Conservation (phyloP, 441 rosid genomes). For the Erysimum cheiri region DNA sequence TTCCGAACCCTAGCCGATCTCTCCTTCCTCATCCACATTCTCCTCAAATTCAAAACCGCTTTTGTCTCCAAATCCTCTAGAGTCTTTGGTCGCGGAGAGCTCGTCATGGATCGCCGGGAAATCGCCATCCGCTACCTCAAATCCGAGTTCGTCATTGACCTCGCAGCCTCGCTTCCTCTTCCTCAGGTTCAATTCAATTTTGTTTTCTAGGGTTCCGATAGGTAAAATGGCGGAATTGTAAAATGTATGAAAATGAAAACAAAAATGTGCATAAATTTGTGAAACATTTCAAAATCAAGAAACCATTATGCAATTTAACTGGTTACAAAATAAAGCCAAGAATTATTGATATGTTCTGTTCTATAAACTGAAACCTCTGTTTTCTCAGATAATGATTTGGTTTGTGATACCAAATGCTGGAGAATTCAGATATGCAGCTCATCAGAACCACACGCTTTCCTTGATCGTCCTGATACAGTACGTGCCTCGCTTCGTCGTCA, state of each 20-base stretch:
- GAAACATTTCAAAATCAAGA: background rate
- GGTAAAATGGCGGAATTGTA: background rate
- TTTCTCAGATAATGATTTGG: constrained; percentile 76
- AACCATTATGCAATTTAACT: background rate
- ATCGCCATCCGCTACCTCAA: constrained; percentile 72
- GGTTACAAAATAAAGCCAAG: background rate
- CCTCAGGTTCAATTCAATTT: constrained; percentile 64
- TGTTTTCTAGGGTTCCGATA: background rate
- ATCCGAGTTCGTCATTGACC: constrained; percentile 70
- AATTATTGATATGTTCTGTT: constrained; percentile 17
- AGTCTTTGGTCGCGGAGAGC: constrained; percentile 91
- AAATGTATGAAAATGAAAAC: background rate
- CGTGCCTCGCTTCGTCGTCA: constrained; percentile 70
- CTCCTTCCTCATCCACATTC: constrained; percentile 66
- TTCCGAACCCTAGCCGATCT: constrained; percentile 69
- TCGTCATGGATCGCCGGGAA: constrained; percentile 69
- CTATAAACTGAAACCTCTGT: background rate
- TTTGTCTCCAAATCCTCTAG: constrained; percentile 75
- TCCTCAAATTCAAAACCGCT: constrained; percentile 78
- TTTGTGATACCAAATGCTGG: constrained; percentile 69
- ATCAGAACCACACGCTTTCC: constrained; percentile 68
- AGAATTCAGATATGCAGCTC: constrained; percentile 50
- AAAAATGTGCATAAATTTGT: background rate
- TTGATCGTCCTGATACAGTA: constrained; percentile 82
- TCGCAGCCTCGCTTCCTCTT: constrained; percentile 85